Percentiles rank a stretch among this genome's conserved stretches.
These are phyloP conservation scores for Colletotrichum karsti DNA, from an alignment of 2,329 filamentous ascomycete genomes.

Conservation along the genomic window DNA sequence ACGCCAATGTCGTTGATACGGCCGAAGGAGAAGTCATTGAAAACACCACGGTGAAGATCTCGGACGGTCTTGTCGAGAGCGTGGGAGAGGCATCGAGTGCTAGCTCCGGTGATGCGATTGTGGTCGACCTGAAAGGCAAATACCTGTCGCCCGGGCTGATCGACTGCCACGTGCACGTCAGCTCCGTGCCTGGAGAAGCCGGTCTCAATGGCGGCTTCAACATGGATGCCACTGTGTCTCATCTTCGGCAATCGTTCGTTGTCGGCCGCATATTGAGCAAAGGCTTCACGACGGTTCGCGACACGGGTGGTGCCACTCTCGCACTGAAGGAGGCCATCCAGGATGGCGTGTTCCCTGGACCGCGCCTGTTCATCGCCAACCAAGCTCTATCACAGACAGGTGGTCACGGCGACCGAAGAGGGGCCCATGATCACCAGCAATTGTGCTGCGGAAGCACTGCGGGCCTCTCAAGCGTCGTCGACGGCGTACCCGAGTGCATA, in stretches of 20 bases:
- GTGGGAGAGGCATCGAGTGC: conserved; percentile 21
- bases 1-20: conserved; percentile 54
- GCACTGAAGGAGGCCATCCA: conserved; percentile 65
- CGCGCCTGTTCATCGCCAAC: conserved; percentile 62
- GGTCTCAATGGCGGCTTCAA: conserved; percentile 34
- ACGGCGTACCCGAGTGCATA: conserved; percentile 64
- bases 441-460: conserved; percentile 55
- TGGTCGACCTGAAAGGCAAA: conserved; percentile 35
- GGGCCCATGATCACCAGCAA: conserved; percentile 44
- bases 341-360: conserved; percentile 64
- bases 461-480: conserved; percentile 54
- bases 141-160: conserved; percentile 44
- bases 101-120: not conserved
- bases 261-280: conserved; percentile 59
- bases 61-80: conserved; percentile 42
- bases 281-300: conserved; percentile 67
- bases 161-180: conserved; percentile 43
- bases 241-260: conserved; percentile 56
- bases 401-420: conserved; percentile 63
- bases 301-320: conserved; percentile 64
- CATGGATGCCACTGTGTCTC: conserved; percentile 44
- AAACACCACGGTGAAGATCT: conserved; percentile 42
- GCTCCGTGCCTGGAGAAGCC: conserved; percentile 38
- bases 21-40: conserved; percentile 40
- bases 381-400: conserved; percentile 65